Percentiles rank a stretch among this genome's conserved stretches.
Evolutionary conservation across 2,329 filamentous ascomycete genomes (phyloP).

Genomic region (Septoria linicola): DNA sequence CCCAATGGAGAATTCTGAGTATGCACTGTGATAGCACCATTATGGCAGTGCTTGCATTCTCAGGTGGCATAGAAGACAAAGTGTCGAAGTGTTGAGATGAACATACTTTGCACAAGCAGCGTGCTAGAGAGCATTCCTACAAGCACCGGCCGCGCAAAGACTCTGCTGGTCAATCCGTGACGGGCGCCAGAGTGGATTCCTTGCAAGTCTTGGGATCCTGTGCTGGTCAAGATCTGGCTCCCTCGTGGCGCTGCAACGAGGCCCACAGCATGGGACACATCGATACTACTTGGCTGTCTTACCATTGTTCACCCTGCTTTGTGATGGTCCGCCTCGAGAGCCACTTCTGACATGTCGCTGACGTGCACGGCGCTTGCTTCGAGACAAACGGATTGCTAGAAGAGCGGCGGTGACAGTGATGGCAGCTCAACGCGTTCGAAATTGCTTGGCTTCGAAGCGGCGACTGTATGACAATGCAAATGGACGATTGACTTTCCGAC

Average conservation of each 20-base stretch:
- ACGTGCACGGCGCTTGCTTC: conserved; percentile 5
- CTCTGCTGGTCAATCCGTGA: too few species aligned
- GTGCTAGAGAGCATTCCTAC: not conserved
- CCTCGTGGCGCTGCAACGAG: conserved; percentile 1
- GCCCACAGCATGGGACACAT: not conserved
- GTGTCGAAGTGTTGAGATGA: not conserved
- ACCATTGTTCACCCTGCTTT: too few species aligned
- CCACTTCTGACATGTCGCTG: conserved; percentile 1
- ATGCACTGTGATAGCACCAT: conserved; percentile 11
- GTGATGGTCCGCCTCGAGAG: too few species aligned
- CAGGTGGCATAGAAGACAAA: not conserved
- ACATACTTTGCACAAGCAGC: not conserved
- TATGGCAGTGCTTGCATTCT: not conserved
- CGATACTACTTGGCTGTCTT: too few species aligned
- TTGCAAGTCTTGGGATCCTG: not conserved
- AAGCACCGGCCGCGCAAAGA: too few species aligned
- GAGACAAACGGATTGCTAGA: not conserved
- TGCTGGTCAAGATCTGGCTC: not conserved
- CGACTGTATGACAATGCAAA: conserved; percentile 1
- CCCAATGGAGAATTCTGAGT: conserved; percentile 8
- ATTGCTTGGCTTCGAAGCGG: not conserved
- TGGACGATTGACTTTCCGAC: conserved; percentile 10
- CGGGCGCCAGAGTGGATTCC: too few species aligned
- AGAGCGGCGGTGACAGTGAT: not conserved
- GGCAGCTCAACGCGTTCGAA: conserved; percentile 1